Conservation (phyloP, 805 yeast species). For the Starmerella sp. region DNA sequence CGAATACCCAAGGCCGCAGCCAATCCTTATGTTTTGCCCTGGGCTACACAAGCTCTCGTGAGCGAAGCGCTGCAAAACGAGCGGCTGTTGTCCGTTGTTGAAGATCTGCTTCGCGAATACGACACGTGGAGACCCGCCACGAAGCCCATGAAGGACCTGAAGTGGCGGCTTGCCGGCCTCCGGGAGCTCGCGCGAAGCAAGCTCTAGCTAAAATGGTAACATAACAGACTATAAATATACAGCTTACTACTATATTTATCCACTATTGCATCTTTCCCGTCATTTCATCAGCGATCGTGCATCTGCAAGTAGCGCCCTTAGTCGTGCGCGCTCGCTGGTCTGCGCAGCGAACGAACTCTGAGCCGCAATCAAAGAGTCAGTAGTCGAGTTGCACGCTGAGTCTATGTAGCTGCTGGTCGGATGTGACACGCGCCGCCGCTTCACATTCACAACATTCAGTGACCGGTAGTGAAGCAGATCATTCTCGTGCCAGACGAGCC, state of each 20-base stretch:
- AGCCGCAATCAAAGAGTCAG: neutral
- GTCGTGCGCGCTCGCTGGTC: neutral
- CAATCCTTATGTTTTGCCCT: slow-evolving; percentile 84
- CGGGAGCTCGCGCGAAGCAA: slow-evolving; percentile 20
- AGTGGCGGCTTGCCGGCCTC: slow-evolving; percentile 60
- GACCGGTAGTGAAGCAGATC: neutral
- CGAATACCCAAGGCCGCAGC: slow-evolving; percentile 38
- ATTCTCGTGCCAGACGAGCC: neutral
- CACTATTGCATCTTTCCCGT: neutral
- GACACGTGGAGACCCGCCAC: slow-evolving; percentile 82
- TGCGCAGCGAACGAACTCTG: neutral
- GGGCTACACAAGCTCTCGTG: slow-evolving; percentile 80
- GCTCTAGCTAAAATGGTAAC: slow-evolving; percentile 12
- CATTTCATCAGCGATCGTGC: neutral
- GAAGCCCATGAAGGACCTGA: slow-evolving; percentile 70
- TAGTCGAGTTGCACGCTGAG: neutral
- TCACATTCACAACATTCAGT: neutral
- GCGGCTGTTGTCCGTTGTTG: slow-evolving; percentile 33
- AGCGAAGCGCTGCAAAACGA: slow-evolving; percentile 38
- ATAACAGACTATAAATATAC: neutral
- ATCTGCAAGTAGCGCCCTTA: neutral
- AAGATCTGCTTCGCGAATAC: slow-evolving; percentile 51
- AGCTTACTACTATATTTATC: neutral
- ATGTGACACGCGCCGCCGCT: slow-evolving; percentile 6
- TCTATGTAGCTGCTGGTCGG: neutral